Conservation (phyloP, 371 early-diverging fungal genomes). For the Dinochytrium kinnereticum region DNA sequence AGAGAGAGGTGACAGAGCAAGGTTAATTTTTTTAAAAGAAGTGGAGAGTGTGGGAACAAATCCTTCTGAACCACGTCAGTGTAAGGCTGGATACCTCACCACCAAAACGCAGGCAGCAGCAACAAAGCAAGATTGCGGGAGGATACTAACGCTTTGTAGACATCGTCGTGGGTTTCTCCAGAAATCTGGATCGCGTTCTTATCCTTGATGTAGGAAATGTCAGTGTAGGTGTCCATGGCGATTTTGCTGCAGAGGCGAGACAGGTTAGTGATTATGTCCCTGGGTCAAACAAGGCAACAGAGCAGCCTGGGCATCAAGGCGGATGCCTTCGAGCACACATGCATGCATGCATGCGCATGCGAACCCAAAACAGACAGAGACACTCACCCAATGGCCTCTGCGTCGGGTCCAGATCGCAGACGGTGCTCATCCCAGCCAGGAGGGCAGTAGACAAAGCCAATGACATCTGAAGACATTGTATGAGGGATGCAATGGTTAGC, state of each 20-base stretch:
- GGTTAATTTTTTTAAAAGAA: conserved; percentile 6
- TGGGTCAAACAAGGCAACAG: not conserved
- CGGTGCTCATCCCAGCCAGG: conserved; percentile 55
- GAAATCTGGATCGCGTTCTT: conserved; percentile 59
- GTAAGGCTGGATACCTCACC: too few relatives aligned
- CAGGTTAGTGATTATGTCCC: not conserved
- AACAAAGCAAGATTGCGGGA: conserved; percentile 8
- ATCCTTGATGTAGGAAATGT: conserved; percentile 55
- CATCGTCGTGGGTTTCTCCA: conserved; percentile 58
- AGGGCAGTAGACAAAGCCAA: conserved; percentile 54
- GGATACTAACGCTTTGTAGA: conserved; percentile 54
- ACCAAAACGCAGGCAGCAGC: too few relatives aligned
- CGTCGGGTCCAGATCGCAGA: conserved; percentile 49
- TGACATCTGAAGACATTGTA: conserved; percentile 16
- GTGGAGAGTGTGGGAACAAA: not conserved
- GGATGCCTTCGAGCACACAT: not conserved
- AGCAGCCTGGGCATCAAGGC: not conserved
- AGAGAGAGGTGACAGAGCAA: not conserved
- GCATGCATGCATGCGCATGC: not conserved
- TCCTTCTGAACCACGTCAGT: too few relatives aligned
- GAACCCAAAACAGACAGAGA: not conserved
- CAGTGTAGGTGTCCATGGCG: conserved; percentile 57
- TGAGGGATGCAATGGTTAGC: too few relatives aligned
- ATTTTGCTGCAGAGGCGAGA: conserved; percentile 42
- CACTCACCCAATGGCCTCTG: conserved; percentile 51